These are phyloP conservation scores for Penicillium paxilli DNA, from an alignment of 495 filamentous ascomycete species.

Conservation along the genomic window DNA sequence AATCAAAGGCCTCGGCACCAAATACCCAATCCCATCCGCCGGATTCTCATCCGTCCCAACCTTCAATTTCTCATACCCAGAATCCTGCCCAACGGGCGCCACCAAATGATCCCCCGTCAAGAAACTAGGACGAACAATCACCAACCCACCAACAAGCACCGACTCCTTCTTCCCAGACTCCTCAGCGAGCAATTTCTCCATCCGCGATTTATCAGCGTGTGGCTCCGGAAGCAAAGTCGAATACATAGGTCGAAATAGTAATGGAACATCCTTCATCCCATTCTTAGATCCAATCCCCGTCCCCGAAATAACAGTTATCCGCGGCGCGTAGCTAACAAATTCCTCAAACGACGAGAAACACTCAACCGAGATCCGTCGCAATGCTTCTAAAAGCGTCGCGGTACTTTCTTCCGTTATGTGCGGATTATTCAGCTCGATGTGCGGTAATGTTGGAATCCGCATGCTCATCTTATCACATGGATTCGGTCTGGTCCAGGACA, in stretches of 20 bases:
- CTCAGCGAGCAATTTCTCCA: conserved; percentile 31
- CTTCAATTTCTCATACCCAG: conserved; percentile 21
- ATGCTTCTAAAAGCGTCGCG: conserved; percentile 24
- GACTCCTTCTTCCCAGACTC: conserved; percentile 9
- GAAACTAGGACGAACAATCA: conserved; percentile 37
- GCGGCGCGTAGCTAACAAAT: conserved; percentile 9
- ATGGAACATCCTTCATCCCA: conserved; percentile 32
- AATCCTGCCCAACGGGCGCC: conserved; percentile 2
- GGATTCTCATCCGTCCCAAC: conserved; percentile 34
- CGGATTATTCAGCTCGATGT: conserved; percentile 23
- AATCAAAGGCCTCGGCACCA: conserved; percentile 36
- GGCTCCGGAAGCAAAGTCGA: conserved; percentile 27
- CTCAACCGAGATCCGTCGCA: conserved; percentile 20
- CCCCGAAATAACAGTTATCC: conserved; percentile 22
- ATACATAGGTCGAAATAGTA: conserved; percentile 34
- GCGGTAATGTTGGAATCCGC: conserved; percentile 12
- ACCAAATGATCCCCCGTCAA: conserved; percentile 30
- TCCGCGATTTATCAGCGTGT: conserved; percentile 39
- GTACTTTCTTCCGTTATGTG: conserved; percentile 28
- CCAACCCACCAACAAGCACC: conserved; percentile 22
- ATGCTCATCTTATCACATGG: conserved; percentile 19
- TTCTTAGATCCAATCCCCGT: conserved; percentile 26
- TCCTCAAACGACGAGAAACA: conserved; percentile 11
- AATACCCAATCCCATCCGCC: conserved; percentile 42
- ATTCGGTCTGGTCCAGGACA: conserved; percentile 8